A percentile compares a stretch with the other conserved stretches of the same genome.
phyloP scores from a whole-genome alignment of 169 alveolate genomes.

The Sarcocystis neurona region DNA sequence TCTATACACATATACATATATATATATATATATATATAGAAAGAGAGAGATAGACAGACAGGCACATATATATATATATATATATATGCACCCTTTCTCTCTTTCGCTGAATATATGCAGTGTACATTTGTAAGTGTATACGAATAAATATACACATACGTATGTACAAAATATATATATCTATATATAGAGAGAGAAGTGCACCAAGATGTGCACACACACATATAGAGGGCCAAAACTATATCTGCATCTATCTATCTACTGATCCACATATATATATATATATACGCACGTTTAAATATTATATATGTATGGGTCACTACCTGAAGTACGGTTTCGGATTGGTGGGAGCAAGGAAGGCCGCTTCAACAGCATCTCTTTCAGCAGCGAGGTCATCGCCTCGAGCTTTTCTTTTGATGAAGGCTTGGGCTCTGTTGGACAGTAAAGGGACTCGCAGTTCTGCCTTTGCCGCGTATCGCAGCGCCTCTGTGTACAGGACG shows the following conservation, averaged over 20 bases:
- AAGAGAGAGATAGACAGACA: too few relatives aligned
- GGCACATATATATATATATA: too few relatives aligned
- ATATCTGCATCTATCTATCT: background rate
- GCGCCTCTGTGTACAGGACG: constrained; percentile 15
- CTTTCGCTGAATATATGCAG: too few relatives aligned
- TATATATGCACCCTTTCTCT: too few relatives aligned
- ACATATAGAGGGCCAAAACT: background rate
- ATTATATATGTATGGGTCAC: background rate
- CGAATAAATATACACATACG: too few relatives aligned
- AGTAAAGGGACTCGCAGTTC: constrained; percentile 28
- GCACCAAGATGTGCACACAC: background rate
- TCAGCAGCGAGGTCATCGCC: constrained; percentile 41
- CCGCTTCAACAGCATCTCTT: constrained; percentile 28
- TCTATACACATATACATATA: too few relatives aligned
- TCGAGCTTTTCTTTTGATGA: constrained; percentile 3
- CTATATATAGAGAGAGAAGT: background rate
- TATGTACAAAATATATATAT: too few relatives aligned
- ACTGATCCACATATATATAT: background rate
- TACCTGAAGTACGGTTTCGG: constrained; percentile 8
- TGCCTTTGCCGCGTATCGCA: background rate
- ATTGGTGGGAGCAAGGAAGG: background rate
- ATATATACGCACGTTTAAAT: background rate
- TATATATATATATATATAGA: too few relatives aligned
- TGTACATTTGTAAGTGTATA: too few relatives aligned
- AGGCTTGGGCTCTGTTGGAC: constrained; percentile 26